A percentile compares a stretch with the other conserved stretches of the same genome.
These are phyloP conservation scores for Fistulinella prunicolor DNA, from an alignment of 768 basidiomycete genomes.

Conservation along the genomic window DNA sequence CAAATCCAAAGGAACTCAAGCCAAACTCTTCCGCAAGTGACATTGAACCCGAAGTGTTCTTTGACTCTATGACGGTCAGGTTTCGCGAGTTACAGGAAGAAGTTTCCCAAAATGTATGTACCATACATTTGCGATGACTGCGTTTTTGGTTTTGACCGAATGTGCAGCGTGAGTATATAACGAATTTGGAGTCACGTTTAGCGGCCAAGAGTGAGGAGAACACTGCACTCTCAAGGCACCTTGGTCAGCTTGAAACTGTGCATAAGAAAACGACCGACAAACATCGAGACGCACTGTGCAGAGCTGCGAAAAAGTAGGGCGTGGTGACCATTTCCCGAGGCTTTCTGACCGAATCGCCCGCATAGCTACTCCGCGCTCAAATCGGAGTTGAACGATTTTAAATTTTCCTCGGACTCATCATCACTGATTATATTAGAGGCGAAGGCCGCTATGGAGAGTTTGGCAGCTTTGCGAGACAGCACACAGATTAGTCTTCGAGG, in stretches of 20 bases:
- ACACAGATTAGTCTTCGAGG: conserved; percentile 25
- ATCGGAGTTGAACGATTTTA: conserved; percentile 28
- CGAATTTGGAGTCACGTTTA: conserved; percentile 20
- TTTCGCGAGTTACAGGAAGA: conserved; percentile 8
- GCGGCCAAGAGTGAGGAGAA: conserved; percentile 14
- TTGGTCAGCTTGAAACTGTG: conserved; percentile 12
- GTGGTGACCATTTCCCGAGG: background rate
- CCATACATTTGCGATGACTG: background rate
- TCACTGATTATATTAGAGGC: conserved; percentile 23
- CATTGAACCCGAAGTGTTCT: background rate
- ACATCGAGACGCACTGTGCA: conserved; percentile 17
- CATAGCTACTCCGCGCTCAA: conserved; percentile 31
- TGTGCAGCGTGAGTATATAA: conserved; percentile 18
- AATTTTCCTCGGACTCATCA: conserved; percentile 21
- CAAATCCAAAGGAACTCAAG: conserved; percentile 6
- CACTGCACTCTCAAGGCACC: conserved; percentile 7
- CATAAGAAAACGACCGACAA: conserved; percentile 16
- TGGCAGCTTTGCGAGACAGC: conserved; percentile 22
- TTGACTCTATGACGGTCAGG: conserved; percentile 3
- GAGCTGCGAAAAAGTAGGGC: conserved; percentile 19
- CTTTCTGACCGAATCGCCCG: background rate
- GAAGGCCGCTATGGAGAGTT: conserved; percentile 24
- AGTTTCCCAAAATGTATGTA: conserved; percentile 9
- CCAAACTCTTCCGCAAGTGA: background rate
- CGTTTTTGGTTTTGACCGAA: background rate